A percentile compares a stretch with the other conserved stretches of the same genome.
These are phyloP conservation scores for Aspergillus ellipticus DNA, from an alignment of 495 filamentous ascomycete genomes.

Conservation along the genomic window DNA sequence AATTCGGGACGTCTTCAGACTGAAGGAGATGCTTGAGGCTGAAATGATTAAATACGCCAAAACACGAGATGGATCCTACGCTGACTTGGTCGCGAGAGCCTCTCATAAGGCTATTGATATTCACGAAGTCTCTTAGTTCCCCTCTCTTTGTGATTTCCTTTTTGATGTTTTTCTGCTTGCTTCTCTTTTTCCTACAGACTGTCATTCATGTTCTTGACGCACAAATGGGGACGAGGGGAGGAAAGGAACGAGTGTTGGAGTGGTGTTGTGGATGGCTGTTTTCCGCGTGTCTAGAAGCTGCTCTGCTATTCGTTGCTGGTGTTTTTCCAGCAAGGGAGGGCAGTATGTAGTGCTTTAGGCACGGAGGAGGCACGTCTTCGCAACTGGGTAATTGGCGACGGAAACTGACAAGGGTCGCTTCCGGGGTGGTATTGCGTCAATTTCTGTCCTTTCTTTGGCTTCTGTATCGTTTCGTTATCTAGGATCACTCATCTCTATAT, in stretches of 20 bases:
- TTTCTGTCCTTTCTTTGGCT: slow-evolving; percentile 24
- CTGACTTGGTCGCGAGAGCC: slow-evolving; percentile 18
- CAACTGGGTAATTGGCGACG: slow-evolving; percentile 40
- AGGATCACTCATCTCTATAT: neutral
- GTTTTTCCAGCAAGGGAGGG: slow-evolving; percentile 5
- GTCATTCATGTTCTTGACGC: slow-evolving; percentile 21
- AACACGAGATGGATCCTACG: slow-evolving; percentile 20
- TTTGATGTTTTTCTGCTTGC: slow-evolving; percentile 11
- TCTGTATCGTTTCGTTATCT: neutral
- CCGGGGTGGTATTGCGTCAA: slow-evolving; percentile 50
- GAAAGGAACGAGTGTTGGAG: slow-evolving; percentile 14
- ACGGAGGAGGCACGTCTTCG: slow-evolving; percentile 11
- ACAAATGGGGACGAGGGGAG: slow-evolving; percentile 20
- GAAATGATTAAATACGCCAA: slow-evolving; percentile 25
- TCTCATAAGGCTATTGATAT: slow-evolving; percentile 4
- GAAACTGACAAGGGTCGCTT: slow-evolving; percentile 51
- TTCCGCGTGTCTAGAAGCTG: slow-evolving; percentile 8
- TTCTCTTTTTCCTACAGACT: slow-evolving; percentile 17
- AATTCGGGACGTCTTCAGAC: slow-evolving; percentile 24
- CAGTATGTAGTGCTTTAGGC: slow-evolving; percentile 9
- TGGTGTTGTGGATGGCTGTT: slow-evolving; percentile 12
- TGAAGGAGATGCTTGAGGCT: slow-evolving; percentile 36
- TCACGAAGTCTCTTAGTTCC: slow-evolving; percentile 9
- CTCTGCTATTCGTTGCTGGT: slow-evolving; percentile 5
- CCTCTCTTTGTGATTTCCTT: slow-evolving; percentile 15